phyloP scores from a whole-genome alignment of 495 filamentous ascomycete genomes.

The Neurospora tetrasperma region DNA sequence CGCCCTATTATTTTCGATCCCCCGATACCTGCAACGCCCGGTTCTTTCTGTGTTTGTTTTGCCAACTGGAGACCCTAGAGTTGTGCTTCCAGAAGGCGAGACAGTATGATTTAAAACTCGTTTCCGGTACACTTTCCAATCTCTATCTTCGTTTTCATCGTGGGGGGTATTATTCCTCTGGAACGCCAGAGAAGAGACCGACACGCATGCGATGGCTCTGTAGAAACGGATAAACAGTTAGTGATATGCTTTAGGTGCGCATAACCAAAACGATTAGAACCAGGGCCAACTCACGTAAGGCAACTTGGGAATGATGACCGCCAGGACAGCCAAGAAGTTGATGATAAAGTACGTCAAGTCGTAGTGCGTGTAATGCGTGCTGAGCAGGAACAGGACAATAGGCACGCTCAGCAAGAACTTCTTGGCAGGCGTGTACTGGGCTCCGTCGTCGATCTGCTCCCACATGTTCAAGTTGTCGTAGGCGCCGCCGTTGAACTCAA shows the following conservation, averaged over 20 bases:
- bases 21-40: background rate
- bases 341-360: conserved; percentile 92
- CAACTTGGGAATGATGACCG: conserved; percentile 89
- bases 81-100: background rate
- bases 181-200: conserved; percentile 51
- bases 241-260: conserved; percentile 3
- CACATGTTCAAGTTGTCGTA: conserved; percentile 99
- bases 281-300: conserved; percentile 60
- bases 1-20: background rate
- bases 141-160: conserved; percentile 10
- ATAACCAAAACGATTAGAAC: background rate
- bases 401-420: conserved; percentile 94
- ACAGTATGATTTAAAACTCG: background rate
- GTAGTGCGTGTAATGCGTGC: conserved; percentile 98
- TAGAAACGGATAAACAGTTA: background rate
- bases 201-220: conserved; percentile 66
- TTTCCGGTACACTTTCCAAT: background rate
- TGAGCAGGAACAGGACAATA: conserved; percentile 85
- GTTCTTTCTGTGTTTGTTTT: background rate
- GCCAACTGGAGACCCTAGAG: background rate
- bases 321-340: conserved; percentile 86
- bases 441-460: conserved; percentile 99
- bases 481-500: conserved; percentile 98
- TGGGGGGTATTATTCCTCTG: conserved; percentile 37
- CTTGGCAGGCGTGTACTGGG: conserved; percentile 96